phyloP scores from a whole-genome alignment of 1,284 basidiomycete species.

The Chalciporus sp. region DNA sequence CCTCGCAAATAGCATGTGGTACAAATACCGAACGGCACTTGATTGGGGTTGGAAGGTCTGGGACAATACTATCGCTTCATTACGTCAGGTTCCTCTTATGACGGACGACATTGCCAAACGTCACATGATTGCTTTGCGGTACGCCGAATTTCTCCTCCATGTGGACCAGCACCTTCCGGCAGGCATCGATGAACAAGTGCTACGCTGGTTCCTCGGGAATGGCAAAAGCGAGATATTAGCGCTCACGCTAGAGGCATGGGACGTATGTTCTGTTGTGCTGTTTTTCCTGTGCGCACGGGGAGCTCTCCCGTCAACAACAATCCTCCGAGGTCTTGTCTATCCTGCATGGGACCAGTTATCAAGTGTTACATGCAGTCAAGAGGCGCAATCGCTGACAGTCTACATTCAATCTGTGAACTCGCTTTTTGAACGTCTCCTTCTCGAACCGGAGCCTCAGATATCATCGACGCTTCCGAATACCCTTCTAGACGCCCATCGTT shows the following conservation, averaged over 20 bases:
- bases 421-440: constrained; percentile 60
- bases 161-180: constrained; percentile 73
- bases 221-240: constrained; percentile 63
- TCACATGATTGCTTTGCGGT: constrained; percentile 57
- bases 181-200: constrained; percentile 67
- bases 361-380: constrained; percentile 36
- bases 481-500: constrained; percentile 64
- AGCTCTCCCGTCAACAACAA: constrained; percentile 68
- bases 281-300: constrained; percentile 68
- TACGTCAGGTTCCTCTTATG: constrained; percentile 65
- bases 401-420: constrained; percentile 63
- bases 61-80: constrained; percentile 73
- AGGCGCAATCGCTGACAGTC: constrained; percentile 45
- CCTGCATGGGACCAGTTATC: constrained; percentile 68
- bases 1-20: constrained; percentile 77
- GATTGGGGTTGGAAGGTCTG: constrained; percentile 80
- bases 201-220: constrained; percentile 67
- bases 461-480: constrained; percentile 49
- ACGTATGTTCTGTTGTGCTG: constrained; percentile 60
- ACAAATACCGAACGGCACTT: constrained; percentile 68
- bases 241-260: constrained; percentile 64
- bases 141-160: constrained; percentile 67
- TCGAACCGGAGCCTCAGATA: constrained; percentile 51
- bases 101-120: constrained; percentile 48
- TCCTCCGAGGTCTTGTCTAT: constrained; percentile 72